phyloP scores from a whole-genome alignment of 2,329 filamentous ascomycete species.

The Simplicillium aogashimaense region DNA sequence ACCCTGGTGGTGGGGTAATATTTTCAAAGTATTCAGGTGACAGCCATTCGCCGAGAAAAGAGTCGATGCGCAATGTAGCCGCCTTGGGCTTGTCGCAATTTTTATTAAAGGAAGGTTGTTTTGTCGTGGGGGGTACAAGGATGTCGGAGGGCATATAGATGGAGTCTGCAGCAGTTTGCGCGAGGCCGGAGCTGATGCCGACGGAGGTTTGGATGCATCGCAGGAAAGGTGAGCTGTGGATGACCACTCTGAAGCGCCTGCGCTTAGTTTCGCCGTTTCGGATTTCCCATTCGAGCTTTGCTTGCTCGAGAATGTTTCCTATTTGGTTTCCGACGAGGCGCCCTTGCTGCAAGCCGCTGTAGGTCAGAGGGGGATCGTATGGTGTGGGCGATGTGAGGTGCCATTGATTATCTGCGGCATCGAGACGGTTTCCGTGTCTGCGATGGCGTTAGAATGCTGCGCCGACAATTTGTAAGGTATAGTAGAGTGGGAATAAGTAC shows the following conservation, averaged over 20 bases:
- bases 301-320: constrained; percentile 55
- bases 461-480: no score
- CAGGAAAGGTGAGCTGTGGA: constrained; percentile 90
- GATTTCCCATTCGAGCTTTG: constrained; percentile 32
- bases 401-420: constrained; percentile 92
- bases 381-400: constrained; percentile 86
- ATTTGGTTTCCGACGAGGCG: constrained; percentile 76
- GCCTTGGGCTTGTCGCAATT: constrained; percentile 27
- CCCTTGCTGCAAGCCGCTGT: constrained; percentile 86
- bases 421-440: constrained; percentile 86
- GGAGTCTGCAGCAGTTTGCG: constrained; percentile 36
- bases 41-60: constrained; percentile 93
- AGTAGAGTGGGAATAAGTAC: constrained; percentile 16
- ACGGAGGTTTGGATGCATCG: constrained; percentile 89
- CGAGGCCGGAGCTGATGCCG: constrained; percentile 76
- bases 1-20: constrained; percentile 80
- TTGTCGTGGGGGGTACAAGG: constrained; percentile 19
- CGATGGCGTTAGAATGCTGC: no score
- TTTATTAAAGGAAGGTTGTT: no score
- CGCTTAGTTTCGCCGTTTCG: constrained; percentile 25
- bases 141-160: constrained; percentile 21
- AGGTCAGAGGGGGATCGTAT: constrained; percentile 91
- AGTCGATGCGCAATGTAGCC: constrained; percentile 69
- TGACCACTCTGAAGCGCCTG: constrained; percentile 64
- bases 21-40: constrained; percentile 87